Evolutionary conservation across 495 filamentous ascomycete genomes (phyloP).

Genomic region (Penicillium salamii): DNA sequence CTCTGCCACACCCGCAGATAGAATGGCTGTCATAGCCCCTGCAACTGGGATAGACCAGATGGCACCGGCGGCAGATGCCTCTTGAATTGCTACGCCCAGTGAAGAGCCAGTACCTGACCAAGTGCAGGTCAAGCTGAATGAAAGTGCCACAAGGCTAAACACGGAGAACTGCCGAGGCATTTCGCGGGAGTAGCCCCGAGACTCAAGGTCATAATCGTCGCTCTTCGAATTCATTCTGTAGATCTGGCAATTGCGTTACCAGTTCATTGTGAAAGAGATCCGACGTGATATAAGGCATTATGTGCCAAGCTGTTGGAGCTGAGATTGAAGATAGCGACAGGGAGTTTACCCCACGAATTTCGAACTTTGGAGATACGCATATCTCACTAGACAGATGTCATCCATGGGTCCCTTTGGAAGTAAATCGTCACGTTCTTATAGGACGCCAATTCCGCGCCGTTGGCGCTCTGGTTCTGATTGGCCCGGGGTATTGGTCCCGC

Average conservation of each 20-base stretch:
- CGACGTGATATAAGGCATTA: too few species aligned
- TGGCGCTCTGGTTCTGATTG: conserved; percentile 3
- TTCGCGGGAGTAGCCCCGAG: conserved; percentile 6
- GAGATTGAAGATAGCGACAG: not conserved
- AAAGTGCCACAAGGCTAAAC: conserved; percentile 2
- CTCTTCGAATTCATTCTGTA: not conserved
- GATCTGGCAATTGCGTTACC: too few species aligned
- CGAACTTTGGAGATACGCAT: not conserved
- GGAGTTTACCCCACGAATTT: not conserved
- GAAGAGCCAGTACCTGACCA: conserved; percentile 12
- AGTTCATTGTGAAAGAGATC: too few species aligned
- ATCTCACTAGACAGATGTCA: not conserved
- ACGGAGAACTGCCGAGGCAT: conserved; percentile 11
- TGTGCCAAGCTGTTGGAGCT: not conserved
- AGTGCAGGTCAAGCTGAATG: conserved; percentile 10
- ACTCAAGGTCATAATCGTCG: conserved; percentile 7
- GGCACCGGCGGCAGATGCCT: conserved; percentile 5
- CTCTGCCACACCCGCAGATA: conserved; percentile 8
- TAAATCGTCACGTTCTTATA: not conserved
- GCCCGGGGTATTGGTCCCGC: not conserved
- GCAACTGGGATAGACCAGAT: conserved; percentile 9
- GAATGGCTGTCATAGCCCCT: conserved; percentile 5
- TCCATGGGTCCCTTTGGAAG: not conserved
- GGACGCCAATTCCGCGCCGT: not conserved
- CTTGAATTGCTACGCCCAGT: conserved; percentile 2